A percentile compares a stretch with the other conserved stretches of the same genome.
Evolutionary conservation across 495 filamentous ascomycete genomes (phyloP).

Genomic region (Pyronema omphalodes): DNA sequence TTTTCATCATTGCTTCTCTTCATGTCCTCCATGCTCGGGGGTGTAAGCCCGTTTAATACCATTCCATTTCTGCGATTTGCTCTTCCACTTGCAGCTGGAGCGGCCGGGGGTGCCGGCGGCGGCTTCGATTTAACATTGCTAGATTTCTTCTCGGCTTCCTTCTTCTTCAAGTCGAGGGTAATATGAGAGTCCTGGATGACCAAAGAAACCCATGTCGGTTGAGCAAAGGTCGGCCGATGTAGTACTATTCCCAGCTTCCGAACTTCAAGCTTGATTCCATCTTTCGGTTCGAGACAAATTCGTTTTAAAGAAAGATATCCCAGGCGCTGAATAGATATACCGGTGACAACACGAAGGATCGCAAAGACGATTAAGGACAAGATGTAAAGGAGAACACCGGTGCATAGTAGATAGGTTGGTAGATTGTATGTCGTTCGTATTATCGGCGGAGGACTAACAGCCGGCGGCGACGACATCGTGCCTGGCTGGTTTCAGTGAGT

Average conservation of each 20-base stretch:
- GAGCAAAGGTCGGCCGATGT: constrained; percentile 85
- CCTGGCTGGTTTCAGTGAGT: too few species aligned
- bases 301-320: constrained; percentile 81
- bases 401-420: constrained; percentile 66
- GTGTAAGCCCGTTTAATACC: constrained; percentile 8
- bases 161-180: constrained; percentile 59
- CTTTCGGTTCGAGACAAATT: constrained; percentile 66
- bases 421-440: constrained; percentile 9
- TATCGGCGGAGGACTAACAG: too few species aligned
- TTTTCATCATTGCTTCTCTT: not conserved
- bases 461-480: too few species aligned
- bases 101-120: not conserved
- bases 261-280: constrained; percentile 78
- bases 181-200: constrained; percentile 66
- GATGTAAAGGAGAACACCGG: constrained; percentile 71
- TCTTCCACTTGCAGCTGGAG: constrained; percentile 15
- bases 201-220: constrained; percentile 91
- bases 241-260: constrained; percentile 70
- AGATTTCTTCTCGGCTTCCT: constrained; percentile 25
- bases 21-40: constrained; percentile 1
- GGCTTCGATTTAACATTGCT: not conserved
- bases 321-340: constrained; percentile 86
- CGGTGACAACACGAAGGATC: constrained; percentile 75
- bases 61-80: constrained; percentile 11
- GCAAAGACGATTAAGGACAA: constrained; percentile 87